Evolutionary conservation across 495 filamentous ascomycete genomes (phyloP), one percentile per base, ranked within the genome.

Genomic region (Talaromyces adpressus): DNA sequence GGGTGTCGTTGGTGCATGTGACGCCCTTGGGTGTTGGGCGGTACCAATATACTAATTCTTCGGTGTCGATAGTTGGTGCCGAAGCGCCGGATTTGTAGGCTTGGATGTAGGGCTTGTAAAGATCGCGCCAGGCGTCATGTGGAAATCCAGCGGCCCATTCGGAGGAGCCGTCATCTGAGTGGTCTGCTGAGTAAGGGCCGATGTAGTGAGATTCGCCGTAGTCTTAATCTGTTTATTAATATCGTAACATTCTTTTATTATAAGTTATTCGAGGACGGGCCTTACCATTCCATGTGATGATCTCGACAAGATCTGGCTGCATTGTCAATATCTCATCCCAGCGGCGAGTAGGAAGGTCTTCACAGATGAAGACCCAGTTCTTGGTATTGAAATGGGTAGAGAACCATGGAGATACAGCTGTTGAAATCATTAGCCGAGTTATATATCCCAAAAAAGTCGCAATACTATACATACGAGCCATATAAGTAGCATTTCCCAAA

Each of bases 81-180:
- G 70, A 70, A 8, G 73, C 75, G 7, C 85, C 83, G 14, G 77
- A 77, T 66, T 86, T 83, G 73, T 77, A 87, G 0, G 84, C 84
- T 4, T 75, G 70, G 52, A 86, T 85, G 68, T 82, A 88, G 4
- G 81, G 78, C 62, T 81, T 79, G 25, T 68, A 72, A 1, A 78
- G 69, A 18, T 74, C 70, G 1, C 75, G 63, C 75, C 74, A 78
- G 27, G 71, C 75, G 30, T 73, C 72, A 64, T 78, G 74, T 1
- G 75, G 78, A 73, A 86, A 83, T 61, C 79, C 84, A 52, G 84
- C 81, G 14, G 79, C 77, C 83, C 84, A 86, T 67, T 85, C 81
- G 16, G 79, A 81, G 51, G 79, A 80, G 1, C 84, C 84, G 61
- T 86, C 82, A 32, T 87, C 83, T 14, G 70, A 71, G 67, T 85